phyloP scores from a whole-genome alignment of 345 rosid species.

The Acer saccharum region DNA sequence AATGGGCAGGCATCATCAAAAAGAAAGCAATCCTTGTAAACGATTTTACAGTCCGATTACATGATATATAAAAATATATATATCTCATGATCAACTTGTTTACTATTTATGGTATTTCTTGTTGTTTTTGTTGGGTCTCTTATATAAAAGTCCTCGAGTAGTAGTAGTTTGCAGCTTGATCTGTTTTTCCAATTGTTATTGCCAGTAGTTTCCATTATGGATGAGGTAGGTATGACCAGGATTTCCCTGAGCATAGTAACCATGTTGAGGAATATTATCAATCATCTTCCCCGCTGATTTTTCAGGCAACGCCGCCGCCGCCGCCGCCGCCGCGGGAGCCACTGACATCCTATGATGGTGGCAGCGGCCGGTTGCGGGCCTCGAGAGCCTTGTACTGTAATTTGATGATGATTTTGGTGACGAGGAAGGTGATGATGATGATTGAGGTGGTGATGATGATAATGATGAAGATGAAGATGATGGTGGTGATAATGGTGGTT shows the following conservation, averaged over 20 bases:
- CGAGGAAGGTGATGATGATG: conserved; percentile 50
- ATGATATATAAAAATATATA: conserved; percentile 22
- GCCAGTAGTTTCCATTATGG: conserved; percentile 68
- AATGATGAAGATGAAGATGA: conserved; percentile 39
- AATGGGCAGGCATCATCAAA: conserved; percentile 44
- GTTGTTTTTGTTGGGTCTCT: background rate
- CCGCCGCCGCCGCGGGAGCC: conserved; percentile 23
- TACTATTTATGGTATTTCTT: background rate
- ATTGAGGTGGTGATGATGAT: conserved; percentile 27
- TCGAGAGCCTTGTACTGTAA: conserved; percentile 27
- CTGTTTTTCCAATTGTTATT: conserved; percentile 31
- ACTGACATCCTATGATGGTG: conserved; percentile 21
- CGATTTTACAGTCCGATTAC: conserved; percentile 52
- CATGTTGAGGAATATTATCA: conserved; percentile 31
- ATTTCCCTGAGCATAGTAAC: conserved; percentile 50
- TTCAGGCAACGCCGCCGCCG: conserved; percentile 21
- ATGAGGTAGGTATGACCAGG: conserved; percentile 52
- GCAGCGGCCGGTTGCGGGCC: conserved; percentile 14
- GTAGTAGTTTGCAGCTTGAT: background rate
- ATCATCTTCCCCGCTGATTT: conserved; percentile 39
- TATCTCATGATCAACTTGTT: background rate
- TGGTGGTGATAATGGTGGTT: conserved; percentile 7
- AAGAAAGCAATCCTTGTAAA: conserved; percentile 38
- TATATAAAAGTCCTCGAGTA: background rate
- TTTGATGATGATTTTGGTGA: conserved; percentile 41